Percentiles rank a stretch among this genome's conserved stretches.
Conservation (phyloP, 257 asterid genomes). For the Eustoma russellianum region DNA sequence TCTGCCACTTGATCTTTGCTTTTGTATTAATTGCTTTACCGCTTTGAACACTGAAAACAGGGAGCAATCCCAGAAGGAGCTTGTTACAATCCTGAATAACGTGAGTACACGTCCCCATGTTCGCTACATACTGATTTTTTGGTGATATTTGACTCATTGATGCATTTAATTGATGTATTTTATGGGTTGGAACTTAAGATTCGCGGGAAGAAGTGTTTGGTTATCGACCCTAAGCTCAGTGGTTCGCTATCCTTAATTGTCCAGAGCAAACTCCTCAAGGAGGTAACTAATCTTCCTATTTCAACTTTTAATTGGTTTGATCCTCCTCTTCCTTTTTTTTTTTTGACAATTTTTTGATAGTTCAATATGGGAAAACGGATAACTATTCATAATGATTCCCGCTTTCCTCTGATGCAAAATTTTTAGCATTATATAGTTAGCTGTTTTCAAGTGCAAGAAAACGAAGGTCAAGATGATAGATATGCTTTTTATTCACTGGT, state of each 20-base stretch:
- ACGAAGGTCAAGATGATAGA: too few species aligned
- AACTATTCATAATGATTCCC: too few species aligned
- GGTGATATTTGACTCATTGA: slow-evolving; percentile 6
- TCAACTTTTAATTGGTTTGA: neutral
- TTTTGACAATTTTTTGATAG: too few species aligned
- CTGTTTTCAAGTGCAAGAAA: too few species aligned
- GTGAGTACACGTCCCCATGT: slow-evolving; percentile 35
- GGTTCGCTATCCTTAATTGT: slow-evolving; percentile 81
- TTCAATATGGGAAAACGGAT: too few species aligned
- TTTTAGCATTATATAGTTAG: too few species aligned
- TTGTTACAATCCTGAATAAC: slow-evolving; percentile 54
- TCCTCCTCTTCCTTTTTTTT: too few species aligned
- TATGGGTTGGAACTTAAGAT: slow-evolving; percentile 30
- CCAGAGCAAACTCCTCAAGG: slow-evolving; percentile 87
- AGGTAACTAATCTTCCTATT: slow-evolving; percentile 8
- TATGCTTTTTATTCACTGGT: too few species aligned
- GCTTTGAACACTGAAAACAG: slow-evolving; percentile 15
- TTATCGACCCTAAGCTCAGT: slow-evolving; percentile 87
- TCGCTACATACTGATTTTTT: neutral
- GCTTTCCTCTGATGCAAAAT: too few species aligned
- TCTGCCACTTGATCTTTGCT: slow-evolving; percentile 1
- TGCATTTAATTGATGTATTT: neutral
- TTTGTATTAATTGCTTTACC: neutral
- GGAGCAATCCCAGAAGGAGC: slow-evolving; percentile 73
- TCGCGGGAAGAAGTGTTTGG: slow-evolving; percentile 92